phyloP scores from a whole-genome alignment of 768 basidiomycete genomes.

The Myochromella boudieri region DNA sequence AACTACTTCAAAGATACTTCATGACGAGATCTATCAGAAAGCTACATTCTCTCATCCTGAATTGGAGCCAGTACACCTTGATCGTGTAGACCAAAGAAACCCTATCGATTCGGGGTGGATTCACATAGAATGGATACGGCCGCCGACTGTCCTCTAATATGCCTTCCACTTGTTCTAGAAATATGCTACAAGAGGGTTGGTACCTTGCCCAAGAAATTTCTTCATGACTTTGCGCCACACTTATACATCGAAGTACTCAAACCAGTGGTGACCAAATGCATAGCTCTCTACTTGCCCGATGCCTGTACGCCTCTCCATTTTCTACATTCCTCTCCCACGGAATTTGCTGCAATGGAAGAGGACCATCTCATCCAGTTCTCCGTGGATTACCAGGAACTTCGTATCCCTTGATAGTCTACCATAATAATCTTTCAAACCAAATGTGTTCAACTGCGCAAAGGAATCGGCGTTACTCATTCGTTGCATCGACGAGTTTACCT shows the following conservation, averaged over 20 bases:
- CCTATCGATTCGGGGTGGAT: constrained; percentile 38
- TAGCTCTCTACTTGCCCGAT: constrained; percentile 35
- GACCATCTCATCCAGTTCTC: constrained; percentile 36
- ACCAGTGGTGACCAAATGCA: constrained; percentile 45
- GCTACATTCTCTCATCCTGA: not conserved
- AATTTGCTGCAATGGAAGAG: constrained; percentile 34
- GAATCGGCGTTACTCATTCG: not conserved
- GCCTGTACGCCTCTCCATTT: constrained; percentile 27
- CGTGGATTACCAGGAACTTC: constrained; percentile 40
- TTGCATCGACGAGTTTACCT: not conserved
- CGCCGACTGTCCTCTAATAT: constrained; percentile 30
- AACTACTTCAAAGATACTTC: constrained; percentile 8
- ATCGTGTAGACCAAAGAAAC: not conserved
- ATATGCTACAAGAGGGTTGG: not conserved
- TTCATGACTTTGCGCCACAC: constrained; percentile 40
- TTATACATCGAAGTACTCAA: constrained; percentile 42
- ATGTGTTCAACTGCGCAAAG: constrained; percentile 21
- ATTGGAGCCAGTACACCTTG: not conserved
- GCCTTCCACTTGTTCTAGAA: not conserved
- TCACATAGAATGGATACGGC: constrained; percentile 39
- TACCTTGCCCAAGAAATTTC: constrained; percentile 29
- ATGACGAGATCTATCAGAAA: constrained; percentile 16
- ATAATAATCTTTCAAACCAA: constrained; percentile 32
- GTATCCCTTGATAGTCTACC: constrained; percentile 28
- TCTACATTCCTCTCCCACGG: constrained; percentile 36